Conservation (phyloP, 2,329 filamentous ascomycete genomes). For the Ramichloridium luteum region DNA sequence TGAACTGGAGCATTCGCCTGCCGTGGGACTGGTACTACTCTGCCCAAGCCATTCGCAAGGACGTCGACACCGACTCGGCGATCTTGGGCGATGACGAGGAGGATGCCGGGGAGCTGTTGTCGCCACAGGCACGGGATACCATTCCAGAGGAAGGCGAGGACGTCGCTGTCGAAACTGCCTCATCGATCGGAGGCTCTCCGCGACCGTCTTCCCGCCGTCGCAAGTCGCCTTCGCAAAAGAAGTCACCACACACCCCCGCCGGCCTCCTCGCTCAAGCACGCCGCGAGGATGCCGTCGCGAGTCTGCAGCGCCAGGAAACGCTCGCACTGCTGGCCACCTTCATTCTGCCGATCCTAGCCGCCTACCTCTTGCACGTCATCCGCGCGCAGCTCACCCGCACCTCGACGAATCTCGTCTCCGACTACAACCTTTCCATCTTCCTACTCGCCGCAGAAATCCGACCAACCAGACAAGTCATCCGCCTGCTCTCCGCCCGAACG, state of each 20-base stretch:
- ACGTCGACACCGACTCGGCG: conserved; percentile 10
- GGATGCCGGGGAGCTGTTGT: too few species aligned
- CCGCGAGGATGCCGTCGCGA: conserved; percentile 35
- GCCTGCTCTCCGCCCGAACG: conserved; percentile 66
- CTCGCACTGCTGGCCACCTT: conserved; percentile 69
- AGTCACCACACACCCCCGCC: neutral
- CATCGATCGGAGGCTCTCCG: conserved; percentile 13
- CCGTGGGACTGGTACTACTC: conserved; percentile 60
- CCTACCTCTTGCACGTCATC: conserved; percentile 71
- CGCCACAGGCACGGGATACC: conserved; percentile 4
- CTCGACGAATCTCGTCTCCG: conserved; percentile 76
- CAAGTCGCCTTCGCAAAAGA: neutral
- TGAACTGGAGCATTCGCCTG: conserved; percentile 83
- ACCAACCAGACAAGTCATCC: conserved; percentile 69
- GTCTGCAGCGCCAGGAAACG: conserved; percentile 64
- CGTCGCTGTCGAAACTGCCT: conserved; percentile 14
- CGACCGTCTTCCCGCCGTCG: conserved; percentile 7
- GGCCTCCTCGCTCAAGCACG: neutral
- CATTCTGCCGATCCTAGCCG: conserved; percentile 61
- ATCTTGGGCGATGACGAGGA: conserved; percentile 4
- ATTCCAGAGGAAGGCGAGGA: conserved; percentile 12
- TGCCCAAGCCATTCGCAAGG: conserved; percentile 28
- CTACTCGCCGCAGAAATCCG: conserved; percentile 75
- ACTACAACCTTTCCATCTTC: conserved; percentile 89
- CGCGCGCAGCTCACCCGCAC: conserved; percentile 68